Percentiles rank a stretch among this genome's conserved stretches.
These are phyloP conservation scores for Ophiostoma sp. DNA, from an alignment of 2,329 filamentous ascomycete genomes.

Conservation along the genomic window DNA sequence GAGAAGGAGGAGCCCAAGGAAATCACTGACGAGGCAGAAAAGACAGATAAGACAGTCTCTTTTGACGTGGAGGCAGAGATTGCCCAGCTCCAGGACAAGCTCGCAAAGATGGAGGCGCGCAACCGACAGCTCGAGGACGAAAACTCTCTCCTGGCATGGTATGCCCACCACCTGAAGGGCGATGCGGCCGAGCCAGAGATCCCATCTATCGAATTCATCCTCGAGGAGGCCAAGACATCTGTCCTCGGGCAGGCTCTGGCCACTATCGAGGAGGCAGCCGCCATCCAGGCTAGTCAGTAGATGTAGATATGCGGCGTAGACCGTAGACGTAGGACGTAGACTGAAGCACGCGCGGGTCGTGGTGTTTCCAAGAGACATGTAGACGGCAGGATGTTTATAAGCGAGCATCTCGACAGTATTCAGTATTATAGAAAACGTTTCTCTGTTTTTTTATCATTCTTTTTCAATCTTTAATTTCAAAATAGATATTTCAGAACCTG, in stretches of 20 bases:
- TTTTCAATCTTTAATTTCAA: not conserved
- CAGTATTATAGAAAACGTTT: too few relatives aligned
- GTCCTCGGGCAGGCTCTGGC: slow-evolving; percentile 9
- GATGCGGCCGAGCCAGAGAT: not conserved
- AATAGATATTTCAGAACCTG: not conserved
- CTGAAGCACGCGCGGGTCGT: not conserved
- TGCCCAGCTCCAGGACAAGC: not conserved
- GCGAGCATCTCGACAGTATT: not conserved
- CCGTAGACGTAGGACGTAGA: not conserved
- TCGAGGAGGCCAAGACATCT: not conserved
- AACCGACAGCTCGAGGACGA: slow-evolving; percentile 15
- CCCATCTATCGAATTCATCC: not conserved
- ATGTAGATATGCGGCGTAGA: not conserved
- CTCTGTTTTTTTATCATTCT: not conserved
- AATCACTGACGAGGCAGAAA: too few relatives aligned
- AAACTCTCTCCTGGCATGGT: slow-evolving; percentile 19
- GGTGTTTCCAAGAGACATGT: not conserved
- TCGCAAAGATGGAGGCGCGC: slow-evolving; percentile 16
- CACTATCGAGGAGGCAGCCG: not conserved
- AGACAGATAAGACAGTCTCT: not conserved
- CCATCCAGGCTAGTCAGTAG: not conserved
- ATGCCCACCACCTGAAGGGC: not conserved
- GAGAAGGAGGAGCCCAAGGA: not conserved
- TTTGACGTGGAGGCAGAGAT: slow-evolving; percentile 4
- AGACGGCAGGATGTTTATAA: not conserved